phyloP scores from a whole-genome alignment of 2,329 filamentous ascomycete species.

The Colletotrichum falcatum region DNA sequence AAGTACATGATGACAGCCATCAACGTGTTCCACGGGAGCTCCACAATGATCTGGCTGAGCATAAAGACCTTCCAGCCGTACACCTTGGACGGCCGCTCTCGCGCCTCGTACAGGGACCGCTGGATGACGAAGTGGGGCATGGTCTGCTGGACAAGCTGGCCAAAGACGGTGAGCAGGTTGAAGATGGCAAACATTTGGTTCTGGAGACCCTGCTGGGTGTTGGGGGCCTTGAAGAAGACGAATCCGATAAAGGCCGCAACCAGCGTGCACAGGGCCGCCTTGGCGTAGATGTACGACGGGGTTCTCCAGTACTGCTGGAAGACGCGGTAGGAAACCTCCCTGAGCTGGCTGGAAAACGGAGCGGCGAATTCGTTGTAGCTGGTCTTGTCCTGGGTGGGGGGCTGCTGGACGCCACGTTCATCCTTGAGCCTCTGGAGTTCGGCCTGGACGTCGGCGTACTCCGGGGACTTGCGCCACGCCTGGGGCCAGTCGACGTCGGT shows the following conservation, averaged over 20 bases:
- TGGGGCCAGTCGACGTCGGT: constrained; percentile 75
- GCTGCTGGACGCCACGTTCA: constrained; percentile 53
- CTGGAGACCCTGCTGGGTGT: constrained; percentile 81
- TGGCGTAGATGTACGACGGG: constrained; percentile 89
- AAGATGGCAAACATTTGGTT: constrained; percentile 91
- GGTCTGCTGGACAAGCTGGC: constrained; percentile 81
- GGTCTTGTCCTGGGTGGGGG: constrained; percentile 52
- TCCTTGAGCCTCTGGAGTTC: constrained; percentile 70
- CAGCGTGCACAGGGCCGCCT: constrained; percentile 74
- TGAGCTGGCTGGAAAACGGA: constrained; percentile 75
- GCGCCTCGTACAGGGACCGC: constrained; percentile 84
- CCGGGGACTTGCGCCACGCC: constrained; percentile 69
- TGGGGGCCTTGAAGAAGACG: constrained; percentile 79
- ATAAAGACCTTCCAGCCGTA: constrained; percentile 91
- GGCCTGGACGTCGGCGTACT: constrained; percentile 65
- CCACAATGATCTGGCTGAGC: constrained; percentile 84
- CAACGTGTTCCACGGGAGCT: constrained; percentile 86
- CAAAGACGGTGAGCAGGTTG: constrained; percentile 85
- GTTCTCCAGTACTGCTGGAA: constrained; percentile 95
- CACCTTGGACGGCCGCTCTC: constrained; percentile 85
- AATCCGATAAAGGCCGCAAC: constrained; percentile 84
- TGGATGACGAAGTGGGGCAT: constrained; percentile 91
- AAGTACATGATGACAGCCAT: constrained; percentile 83
- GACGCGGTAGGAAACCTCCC: constrained; percentile 76
- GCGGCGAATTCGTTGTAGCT: constrained; percentile 84